Evolutionary conservation across 768 basidiomycete species (phyloP).

Genomic region (Lactifluus echinatus): DNA sequence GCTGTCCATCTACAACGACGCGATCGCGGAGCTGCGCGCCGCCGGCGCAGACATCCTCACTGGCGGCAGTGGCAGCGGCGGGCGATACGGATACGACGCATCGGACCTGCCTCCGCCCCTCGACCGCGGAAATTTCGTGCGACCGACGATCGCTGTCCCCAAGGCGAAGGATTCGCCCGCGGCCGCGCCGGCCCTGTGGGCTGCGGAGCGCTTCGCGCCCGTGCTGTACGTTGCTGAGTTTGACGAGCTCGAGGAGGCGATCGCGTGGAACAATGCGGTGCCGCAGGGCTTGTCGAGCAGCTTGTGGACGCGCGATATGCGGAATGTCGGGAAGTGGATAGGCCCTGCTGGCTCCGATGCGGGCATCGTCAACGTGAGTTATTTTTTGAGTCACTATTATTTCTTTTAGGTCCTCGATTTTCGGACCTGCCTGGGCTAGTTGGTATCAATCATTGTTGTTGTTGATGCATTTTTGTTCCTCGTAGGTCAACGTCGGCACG

Average conservation of each 20-base stretch:
- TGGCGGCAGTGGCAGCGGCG: conserved; percentile 74
- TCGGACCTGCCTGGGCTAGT: too few species aligned
- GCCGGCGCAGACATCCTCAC: conserved; percentile 69
- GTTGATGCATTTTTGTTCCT: neutral
- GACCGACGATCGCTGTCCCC: conserved; percentile 68
- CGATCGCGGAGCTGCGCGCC: conserved; percentile 51
- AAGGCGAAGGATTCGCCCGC: too few species aligned
- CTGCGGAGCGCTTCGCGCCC: conserved; percentile 81
- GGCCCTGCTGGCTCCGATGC: conserved; percentile 83
- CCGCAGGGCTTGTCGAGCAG: conserved; percentile 89
- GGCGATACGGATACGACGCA: conserved; percentile 42
- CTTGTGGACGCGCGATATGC: conserved; percentile 80
- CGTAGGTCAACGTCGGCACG: conserved; percentile 56
- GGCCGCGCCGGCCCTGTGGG: conserved; percentile 51
- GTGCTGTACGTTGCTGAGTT: conserved; percentile 81
- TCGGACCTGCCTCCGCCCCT: conserved; percentile 32
- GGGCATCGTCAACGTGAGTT: conserved; percentile 83
- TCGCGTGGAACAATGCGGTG: conserved; percentile 84
- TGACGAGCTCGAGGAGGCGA: conserved; percentile 78
- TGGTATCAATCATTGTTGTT: too few species aligned
- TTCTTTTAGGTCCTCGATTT: too few species aligned
- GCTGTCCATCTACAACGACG: conserved; percentile 52
- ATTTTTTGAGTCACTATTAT: too few species aligned
- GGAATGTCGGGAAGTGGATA: conserved; percentile 85
- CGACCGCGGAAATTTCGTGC: conserved; percentile 74